Evolutionary conservation across 2,329 filamentous ascomycete genomes (phyloP), one percentile per base, ranked within the genome.

Genomic region (Botryosphaeria dothidea): DNA sequence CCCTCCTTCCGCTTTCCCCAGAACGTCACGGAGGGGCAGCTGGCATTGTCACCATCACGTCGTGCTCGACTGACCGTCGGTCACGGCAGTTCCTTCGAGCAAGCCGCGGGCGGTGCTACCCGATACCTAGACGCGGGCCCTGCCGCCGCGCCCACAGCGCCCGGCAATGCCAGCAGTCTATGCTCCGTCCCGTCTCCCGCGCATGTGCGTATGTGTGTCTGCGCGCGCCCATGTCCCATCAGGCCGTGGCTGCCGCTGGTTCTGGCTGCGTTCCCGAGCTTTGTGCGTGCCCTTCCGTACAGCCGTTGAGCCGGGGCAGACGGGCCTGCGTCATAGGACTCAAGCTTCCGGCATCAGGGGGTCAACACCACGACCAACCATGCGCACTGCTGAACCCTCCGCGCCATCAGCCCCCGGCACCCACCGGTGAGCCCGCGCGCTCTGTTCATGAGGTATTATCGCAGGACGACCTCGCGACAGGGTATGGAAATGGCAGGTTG

Each of bases 391-490:
- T 38, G 29, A 46, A 49, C 23, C 31, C 34, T 57, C 29, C 21
- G 31, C 29, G 29, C 29, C 29, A 9, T 19, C 31, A n/a, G n/a
- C n/a, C n/a, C n/a, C n/a, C n/a, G n/a, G 29, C 17, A 27, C 19
- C 8, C 51, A 38, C 9, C 21, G 8, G 15, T n/a, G 36, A 23
- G 54, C 54, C n/a, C 21, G 15, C 23, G 54, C 54, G 54, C 54
- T 58, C 7, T 58, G 54, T 29, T 58, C 54, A 58, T 58, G 36
- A 58, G 54, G 36, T 45, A 58, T 58, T 58, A 29, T 43, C 27
- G 36, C 36, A 21, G 11, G 21, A 25, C 4, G 1, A 8, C 34
- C 23, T 25, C 54, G 54, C 54, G 38, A 58, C 36, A 21, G 54
- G 17, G 54, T 43, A 43, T 4, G 15, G 25, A 21, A 25, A 4